Base-by-base conservation (phyloP, 441 rosid genomes). In the Raphanus hybrid region DNA sequence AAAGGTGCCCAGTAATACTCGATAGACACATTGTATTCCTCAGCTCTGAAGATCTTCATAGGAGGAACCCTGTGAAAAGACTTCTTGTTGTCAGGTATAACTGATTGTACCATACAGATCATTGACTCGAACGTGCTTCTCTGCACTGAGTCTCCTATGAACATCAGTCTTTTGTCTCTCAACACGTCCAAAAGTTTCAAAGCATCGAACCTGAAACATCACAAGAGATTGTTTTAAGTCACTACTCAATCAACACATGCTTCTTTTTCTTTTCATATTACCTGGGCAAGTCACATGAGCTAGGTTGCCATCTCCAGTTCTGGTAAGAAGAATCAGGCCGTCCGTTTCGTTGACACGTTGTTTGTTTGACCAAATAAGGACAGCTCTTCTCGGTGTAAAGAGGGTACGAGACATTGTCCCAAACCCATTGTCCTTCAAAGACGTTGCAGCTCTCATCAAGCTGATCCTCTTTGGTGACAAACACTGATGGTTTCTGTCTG, bases 1-100 rank as follows among this genome's bases (percentile, higher is more conserved):
- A 95, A 95, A 0, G 99, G 99, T 6, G 98, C 99, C 99, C 99
- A 95, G 71, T 93, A 91, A 70, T 93, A 91, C 85, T 93, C 99
- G 0, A 95, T 92, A 0, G 96, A 83, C 7, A 82, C 91, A 70
- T 93, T 86, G 80, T 81, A 93, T 70, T 95, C 99, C 94, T 87
- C 76, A 15, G 93, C 93, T 84, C 76, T 90, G 65, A 94, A 94
- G 75, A 94, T 87, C 82, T 94, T 92, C 96, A 84, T 92, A 1
- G 99, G 99, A 34, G 98, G 96, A 80, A 86, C 74, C 81, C 90
- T 89, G 67, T 79, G 83, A 37, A 94, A 86, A 1, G 91, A 85
- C 81, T 84, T 91, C 83, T 88, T 87, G 7, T 86, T 89, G 4
- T 85, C 75, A 43, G 96, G 98, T 83, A 91, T 88, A 0, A 85